A percentile compares a stretch with the other conserved stretches of the same genome.
These are phyloP conservation scores for Groenewaldozyma salmanticensis DNA, from an alignment of 805 yeast species.

Conservation along the genomic window DNA sequence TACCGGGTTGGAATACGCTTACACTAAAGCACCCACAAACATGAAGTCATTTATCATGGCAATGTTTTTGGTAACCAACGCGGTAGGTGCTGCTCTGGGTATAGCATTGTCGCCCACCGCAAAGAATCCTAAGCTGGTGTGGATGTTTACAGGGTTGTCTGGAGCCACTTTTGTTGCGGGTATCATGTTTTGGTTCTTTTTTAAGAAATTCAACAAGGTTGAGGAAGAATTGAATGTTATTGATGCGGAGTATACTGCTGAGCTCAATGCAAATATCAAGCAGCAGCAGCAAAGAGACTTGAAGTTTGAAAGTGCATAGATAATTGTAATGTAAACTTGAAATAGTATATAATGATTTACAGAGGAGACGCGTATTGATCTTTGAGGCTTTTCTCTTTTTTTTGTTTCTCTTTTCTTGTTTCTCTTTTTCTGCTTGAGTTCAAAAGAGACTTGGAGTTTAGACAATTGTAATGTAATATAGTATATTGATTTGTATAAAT, in stretches of 20 bases:
- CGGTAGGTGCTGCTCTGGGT: slow-evolving; percentile 71
- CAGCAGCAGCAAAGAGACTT: slow-evolving; percentile 4
- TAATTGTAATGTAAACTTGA: not conserved
- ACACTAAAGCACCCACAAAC: slow-evolving; percentile 66
- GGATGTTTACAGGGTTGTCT: slow-evolving; percentile 60
- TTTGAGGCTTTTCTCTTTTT: slow-evolving; percentile 1
- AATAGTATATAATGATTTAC: no score
- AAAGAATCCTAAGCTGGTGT: slow-evolving; percentile 57
- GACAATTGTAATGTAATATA: no score
- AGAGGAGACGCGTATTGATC: no score
- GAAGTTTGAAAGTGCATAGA: slow-evolving; percentile 1
- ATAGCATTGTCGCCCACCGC: slow-evolving; percentile 61
- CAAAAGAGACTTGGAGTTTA: no score
- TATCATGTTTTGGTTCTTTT: slow-evolving; percentile 48
- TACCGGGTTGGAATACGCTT: slow-evolving; percentile 78
- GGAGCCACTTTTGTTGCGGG: slow-evolving; percentile 53
- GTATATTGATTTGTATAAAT: no score
- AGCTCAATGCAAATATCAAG: slow-evolving; percentile 19
- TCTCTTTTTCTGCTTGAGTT: no score
- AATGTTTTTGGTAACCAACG: slow-evolving; percentile 57
- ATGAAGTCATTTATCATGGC: slow-evolving; percentile 58
- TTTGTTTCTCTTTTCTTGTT: no score
- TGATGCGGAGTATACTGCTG: slow-evolving; percentile 30
- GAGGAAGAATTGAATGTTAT: slow-evolving; percentile 52
- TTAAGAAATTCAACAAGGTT: slow-evolving; percentile 42